Evolutionary conservation across 208 protist species (phyloP).

Genomic region (Angomonas deanei): DNA sequence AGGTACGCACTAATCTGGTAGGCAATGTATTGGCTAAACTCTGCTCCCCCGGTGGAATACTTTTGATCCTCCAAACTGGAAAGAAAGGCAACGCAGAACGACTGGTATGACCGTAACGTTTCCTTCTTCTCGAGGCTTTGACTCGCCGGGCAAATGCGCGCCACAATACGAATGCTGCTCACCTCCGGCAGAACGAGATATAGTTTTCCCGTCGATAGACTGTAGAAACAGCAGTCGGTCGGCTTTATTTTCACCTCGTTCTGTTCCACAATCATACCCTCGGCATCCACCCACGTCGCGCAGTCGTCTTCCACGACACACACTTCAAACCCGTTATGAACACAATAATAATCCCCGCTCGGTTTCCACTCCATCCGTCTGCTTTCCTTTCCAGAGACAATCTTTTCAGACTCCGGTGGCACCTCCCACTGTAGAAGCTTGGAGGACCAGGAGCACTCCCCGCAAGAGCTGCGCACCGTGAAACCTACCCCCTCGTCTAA

Average conservation of each 20-base stretch:
- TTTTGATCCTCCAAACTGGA: neutral
- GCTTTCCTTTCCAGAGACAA: slow-evolving; percentile 11
- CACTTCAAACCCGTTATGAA: slow-evolving; percentile 67
- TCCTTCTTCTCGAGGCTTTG: neutral
- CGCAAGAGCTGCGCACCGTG: slow-evolving; percentile 38
- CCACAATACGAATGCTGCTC: neutral
- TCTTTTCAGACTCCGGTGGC: slow-evolving; percentile 25
- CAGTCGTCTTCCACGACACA: slow-evolving; percentile 63
- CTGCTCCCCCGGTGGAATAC: neutral
- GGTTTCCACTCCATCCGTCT: slow-evolving; percentile 28
- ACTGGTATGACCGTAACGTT: neutral
- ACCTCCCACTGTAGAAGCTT: slow-evolving; percentile 32
- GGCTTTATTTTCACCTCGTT: slow-evolving; percentile 29
- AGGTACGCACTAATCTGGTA: slow-evolving; percentile 13
- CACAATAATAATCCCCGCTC: slow-evolving; percentile 43
- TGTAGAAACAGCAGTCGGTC: slow-evolving; percentile 46
- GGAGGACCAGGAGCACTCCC: slow-evolving; percentile 42
- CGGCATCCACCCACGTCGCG: slow-evolving; percentile 67
- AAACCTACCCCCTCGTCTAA: slow-evolving; percentile 70
- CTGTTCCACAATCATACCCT: slow-evolving; percentile 71
- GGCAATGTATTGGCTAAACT: slow-evolving; percentile 14
- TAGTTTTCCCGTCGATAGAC: slow-evolving; percentile 22
- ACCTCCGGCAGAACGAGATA: neutral
- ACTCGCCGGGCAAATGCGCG: slow-evolving; percentile 14
- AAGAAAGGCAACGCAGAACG: neutral